Evolutionary conservation across 345 rosid species (phyloP), one percentile per base, ranked within the genome.

Genomic region (Camelina laxa): DNA sequence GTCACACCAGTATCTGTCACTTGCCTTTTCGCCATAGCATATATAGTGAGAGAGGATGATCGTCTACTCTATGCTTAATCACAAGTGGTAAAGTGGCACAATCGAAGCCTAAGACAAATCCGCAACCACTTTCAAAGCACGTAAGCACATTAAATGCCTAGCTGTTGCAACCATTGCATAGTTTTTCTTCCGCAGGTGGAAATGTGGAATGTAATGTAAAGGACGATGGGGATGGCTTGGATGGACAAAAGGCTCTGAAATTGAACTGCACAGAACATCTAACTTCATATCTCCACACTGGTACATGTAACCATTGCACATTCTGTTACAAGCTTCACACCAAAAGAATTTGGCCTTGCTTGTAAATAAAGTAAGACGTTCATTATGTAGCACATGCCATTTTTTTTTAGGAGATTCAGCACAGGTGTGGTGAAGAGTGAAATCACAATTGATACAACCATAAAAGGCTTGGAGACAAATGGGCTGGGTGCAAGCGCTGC

Each of bases 281-380:
- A 57, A 30, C 5, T 1, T 0, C 13, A 0, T 9, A 12, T 7
- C 6, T 5, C 12, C 41, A 31, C 16, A n/a, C 21, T 53, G 1
- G 62, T 57, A 57, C 41, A 3, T 15, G 13, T 15, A 57, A 57
- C 62, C 62, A 30, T 57, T 33, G 7, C 6, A 30, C 1, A 6
- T 0, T 31, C 21, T 3, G 0, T 0, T 0, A n/a, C 62, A 57
- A 13, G 41, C 62, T 0, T 21, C 0, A 53, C 58, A 53, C 1
- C 0, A 0, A 21, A 11, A 21, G 1, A 0, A 4, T 0, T 20
- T 1, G 11, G 11, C n/a, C 38, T 0, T 1, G 13, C 12, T 30
- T 56, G 60, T 56, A 13, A 56, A 11, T 56, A 56, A 27, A 27
- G 42, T 33, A 58, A 58, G 42, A 0, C 42, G 49, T 0, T 61